Evolutionary conservation across 441 rosid genomes (phyloP), one percentile per base, ranked within the genome.

Genomic region (Pelargonium fulgidum): DNA sequence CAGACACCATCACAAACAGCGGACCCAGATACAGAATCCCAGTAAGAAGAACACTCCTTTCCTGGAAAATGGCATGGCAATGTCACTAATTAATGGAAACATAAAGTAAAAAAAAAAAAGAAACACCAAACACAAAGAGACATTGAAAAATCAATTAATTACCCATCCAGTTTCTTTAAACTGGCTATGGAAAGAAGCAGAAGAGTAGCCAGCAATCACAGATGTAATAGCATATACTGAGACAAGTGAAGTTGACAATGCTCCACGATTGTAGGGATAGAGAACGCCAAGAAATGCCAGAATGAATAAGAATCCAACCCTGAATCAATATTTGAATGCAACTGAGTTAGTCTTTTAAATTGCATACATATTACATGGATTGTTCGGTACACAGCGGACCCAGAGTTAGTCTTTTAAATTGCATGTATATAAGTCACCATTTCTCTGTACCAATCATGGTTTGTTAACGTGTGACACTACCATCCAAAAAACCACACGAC

Each of bases 141-240:
- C 65, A 63, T 19, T 5, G 13, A 1, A 20, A 58, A 17, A 58
- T 54, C 62, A 70, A 66, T 66, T 10, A 68, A 74, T 74, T 76
- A 89, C 96, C 94, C 90, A 89, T 84, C 90, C 87, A 65, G 79
- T 75, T 81, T 81, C 88, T 29, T 80, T 79, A 76, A 88, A 86
- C 66, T 83, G 84, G 64, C 73, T 72, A 73, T 89, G 86, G 70
- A 89, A 85, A 76, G 91, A 86, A 68, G 92, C 82, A 44, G 97
- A 70, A 50, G 81, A 72, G 74, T 81, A 88, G 14, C 97, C 97
- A 67, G 89, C 91, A 63, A 84, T 84, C 62, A 83, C 76, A 20
- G 92, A 91, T 73, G 96, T 84, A 75, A 91, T 77, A 50, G 86
- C 70, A 78, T 84, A 91, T 7, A 74, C 63, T 70, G 78, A 17